Evolutionary conservation across 352 stramenopile genomes (phyloP), one percentile per base, ranked within the genome.

Genomic region (Globisporangium orthogonon): DNA sequence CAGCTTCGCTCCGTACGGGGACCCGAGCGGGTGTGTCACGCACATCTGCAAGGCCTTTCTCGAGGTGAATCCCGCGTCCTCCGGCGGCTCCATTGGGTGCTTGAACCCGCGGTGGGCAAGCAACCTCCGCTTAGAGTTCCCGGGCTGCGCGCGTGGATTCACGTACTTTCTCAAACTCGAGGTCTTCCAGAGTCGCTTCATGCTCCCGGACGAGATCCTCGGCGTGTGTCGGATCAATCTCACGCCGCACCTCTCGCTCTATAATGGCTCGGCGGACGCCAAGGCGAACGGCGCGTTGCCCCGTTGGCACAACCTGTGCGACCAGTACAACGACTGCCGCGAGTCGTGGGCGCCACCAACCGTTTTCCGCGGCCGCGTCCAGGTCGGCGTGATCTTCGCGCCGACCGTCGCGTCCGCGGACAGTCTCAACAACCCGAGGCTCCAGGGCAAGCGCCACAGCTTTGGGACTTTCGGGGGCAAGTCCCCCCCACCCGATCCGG

Each of bases 151-250:
- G 1, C 77, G 81, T 47, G 83, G 83, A 0, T 87, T 86, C 50
- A 82, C 82, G 11, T 93, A 90, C 41, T 89, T 82, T 37, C 46
- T 93, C 17, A 91, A 89, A 50, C 71, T 91, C 3, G 83, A 93
- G 59, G 76, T 91, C 0, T 93, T 90, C 49, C 83, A 93, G 48
- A 93, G 80, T 68, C 78, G 80, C 6, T 93, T 93, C 50, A 91
- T 93, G 81, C 65, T 90, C 4, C 66, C 71, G 1, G 83, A 94
- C 57, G 81, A 87, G 50, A 56, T 94, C 13, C 61, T 94, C 50
- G 83, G 83, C 18, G 83, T 94, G 0, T 94, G 81, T 53, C 90
- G 88, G 58, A 88, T 94, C 65, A 94, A 94, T 52, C 65, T 94
- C 23, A 90, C 76, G n/a, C 81, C 83, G n/a, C 80, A 93, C 56